Evolutionary conservation across 2,329 filamentous ascomycete genomes (phyloP), one percentile per base, ranked within the genome.

Genomic region (Elsinoe perseae): DNA sequence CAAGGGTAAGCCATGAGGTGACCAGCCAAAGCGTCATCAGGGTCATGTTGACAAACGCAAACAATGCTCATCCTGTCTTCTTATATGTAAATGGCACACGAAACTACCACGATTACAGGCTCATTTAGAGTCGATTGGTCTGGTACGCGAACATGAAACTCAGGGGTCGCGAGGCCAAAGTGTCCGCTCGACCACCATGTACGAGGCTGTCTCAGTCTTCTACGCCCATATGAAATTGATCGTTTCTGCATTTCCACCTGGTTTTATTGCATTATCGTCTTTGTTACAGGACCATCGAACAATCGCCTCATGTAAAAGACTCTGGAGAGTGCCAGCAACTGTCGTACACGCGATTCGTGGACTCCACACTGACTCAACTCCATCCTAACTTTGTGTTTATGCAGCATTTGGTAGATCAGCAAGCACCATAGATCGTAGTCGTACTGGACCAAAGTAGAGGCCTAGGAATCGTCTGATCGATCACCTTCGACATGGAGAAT

Each of bases 181-280:
- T 32, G 48, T 28, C 48, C 48, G 25, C 48, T n/a, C 16, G 21
- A 20, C 25, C 16, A 36, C 8, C 16, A n/a, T 52, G 48, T 20
- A 52, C 25, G 30, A 52, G 48, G 48, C 48, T 52, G 48, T 52
- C 32, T 52, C 48, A 52, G 28, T 5, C 18, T 20, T 3, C 18
- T 28, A 34, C 40, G 25, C 18, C 40, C n/a, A 14, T 21, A 25
- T 44, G 14, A 44, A 44, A 10, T 44, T 25, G n/a, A 12, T 14
- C 20, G 14, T 44, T 21, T 23, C 9, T 25, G 20, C 20, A 10
- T 10, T 44, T n/a, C n/a, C n/a, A n/a, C n/a, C n/a, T n/a, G n/a
- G n/a, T n/a, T n/a, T n/a, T n/a, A n/a, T n/a, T n/a, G n/a, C 40
- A 18, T 44, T 5, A 18, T 4, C 2, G 40, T 23, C 21, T 23